A percentile compares a stretch with the other conserved stretches of the same genome.
phyloP scores from a whole-genome alignment of 352 stramenopile genomes.

The Aphanomyces euteiches region DNA sequence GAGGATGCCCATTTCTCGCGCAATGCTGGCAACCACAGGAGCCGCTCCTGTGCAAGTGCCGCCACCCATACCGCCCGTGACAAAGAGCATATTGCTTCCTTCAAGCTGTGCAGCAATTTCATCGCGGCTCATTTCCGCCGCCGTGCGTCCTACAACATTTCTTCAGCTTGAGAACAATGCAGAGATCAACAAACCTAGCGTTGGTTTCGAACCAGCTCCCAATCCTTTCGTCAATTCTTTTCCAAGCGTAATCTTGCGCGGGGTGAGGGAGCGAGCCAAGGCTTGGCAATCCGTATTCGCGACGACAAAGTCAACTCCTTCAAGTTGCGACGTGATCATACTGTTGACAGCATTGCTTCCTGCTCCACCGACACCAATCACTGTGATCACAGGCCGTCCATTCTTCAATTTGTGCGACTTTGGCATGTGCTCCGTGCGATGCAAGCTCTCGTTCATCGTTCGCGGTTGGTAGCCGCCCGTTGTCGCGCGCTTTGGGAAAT shows the following conservation, averaged over 20 bases:
- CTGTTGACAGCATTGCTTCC: slow-evolving; percentile 88
- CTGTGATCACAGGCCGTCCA: slow-evolving; percentile 79
- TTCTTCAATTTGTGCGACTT: slow-evolving; percentile 44
- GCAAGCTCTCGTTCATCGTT: not conserved
- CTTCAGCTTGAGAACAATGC: slow-evolving; percentile 35
- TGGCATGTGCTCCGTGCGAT: slow-evolving; percentile 10
- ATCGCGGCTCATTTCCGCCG: slow-evolving; percentile 80
- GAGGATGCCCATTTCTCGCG: slow-evolving; percentile 89
- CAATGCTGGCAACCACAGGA: slow-evolving; percentile 91
- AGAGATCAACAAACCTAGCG: slow-evolving; percentile 46
- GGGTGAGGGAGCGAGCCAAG: slow-evolving; percentile 67
- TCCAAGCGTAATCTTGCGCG: slow-evolving; percentile 78
- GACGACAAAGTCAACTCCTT: slow-evolving; percentile 93
- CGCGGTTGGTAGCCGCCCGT: slow-evolving; percentile 12
- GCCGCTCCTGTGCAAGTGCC: slow-evolving; percentile 90
- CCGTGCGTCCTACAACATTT: slow-evolving; percentile 46
- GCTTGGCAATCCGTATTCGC: slow-evolving; percentile 95
- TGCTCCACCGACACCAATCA: slow-evolving; percentile 77
- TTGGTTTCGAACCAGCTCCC: slow-evolving; percentile 73
- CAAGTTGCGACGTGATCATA: slow-evolving; percentile 84
- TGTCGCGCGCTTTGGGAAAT: slow-evolving; percentile 4
- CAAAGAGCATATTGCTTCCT: slow-evolving; percentile 95
- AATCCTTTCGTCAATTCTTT: slow-evolving; percentile 83
- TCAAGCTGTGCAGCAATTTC: slow-evolving; percentile 88
- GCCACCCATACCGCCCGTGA: slow-evolving; percentile 94